Percentiles rank a stretch among this genome's conserved stretches.
Evolutionary conservation across 2,329 filamentous ascomycete species (phyloP).

Genomic region (Stemphylium lycopersici): DNA sequence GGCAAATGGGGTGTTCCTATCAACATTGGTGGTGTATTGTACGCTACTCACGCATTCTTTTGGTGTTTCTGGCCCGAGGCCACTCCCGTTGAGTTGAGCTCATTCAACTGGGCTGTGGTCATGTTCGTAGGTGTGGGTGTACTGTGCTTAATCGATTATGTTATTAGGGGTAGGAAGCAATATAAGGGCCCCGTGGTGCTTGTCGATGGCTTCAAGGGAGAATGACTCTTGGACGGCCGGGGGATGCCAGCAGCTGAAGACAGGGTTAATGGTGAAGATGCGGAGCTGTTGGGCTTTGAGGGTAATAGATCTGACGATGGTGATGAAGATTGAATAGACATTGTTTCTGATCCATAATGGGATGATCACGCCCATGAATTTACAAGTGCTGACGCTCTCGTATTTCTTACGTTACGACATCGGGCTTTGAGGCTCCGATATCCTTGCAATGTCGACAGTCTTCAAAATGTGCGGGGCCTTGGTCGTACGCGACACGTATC

Average conservation of each 20-base stretch:
- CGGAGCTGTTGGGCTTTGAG: neutral
- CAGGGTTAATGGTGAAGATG: neutral
- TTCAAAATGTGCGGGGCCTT: too few species aligned
- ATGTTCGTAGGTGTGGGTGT: constrained; percentile 43
- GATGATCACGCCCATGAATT: too few species aligned
- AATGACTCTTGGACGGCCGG: constrained; percentile 11
- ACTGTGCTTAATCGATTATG: constrained; percentile 38
- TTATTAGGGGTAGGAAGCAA: constrained; percentile 34
- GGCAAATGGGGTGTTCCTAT: constrained; percentile 48
- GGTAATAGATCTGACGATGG: neutral
- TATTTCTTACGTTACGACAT: too few species aligned
- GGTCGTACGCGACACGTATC: too few species aligned
- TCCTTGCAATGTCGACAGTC: too few species aligned
- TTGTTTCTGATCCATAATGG: too few species aligned
- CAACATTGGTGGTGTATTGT: constrained; percentile 48
- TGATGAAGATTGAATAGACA: constrained; percentile 3
- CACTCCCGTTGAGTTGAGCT: constrained; percentile 30
- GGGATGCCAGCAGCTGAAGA: neutral
- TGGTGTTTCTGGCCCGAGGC: constrained; percentile 51
- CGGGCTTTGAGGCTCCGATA: too few species aligned
- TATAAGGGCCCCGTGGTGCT: constrained; percentile 46
- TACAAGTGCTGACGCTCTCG: too few species aligned
- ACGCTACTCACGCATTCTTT: constrained; percentile 48
- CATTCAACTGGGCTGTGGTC: constrained; percentile 48
- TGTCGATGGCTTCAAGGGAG: constrained; percentile 30